A percentile compares a stretch with the other conserved stretches of the same genome.
phyloP scores from a whole-genome alignment of 306 rosid species.

The Crataegus laevigata region DNA sequence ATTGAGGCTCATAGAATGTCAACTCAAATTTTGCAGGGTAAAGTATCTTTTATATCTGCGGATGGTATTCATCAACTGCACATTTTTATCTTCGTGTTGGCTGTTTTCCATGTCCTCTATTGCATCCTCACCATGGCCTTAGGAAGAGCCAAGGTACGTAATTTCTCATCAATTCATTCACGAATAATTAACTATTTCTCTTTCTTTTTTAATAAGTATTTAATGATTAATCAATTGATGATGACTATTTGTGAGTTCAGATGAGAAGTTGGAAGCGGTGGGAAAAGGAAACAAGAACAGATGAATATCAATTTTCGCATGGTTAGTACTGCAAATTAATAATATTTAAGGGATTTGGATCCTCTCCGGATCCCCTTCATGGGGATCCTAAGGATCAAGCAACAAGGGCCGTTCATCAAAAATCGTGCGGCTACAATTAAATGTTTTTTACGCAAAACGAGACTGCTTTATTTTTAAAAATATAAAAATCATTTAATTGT shows the following conservation, averaged over 20 bases:
- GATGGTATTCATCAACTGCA: conserved; percentile 81
- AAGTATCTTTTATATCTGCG: conserved; percentile 54
- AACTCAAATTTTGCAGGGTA: conserved; percentile 31
- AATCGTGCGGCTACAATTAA: no score
- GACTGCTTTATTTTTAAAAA: no score
- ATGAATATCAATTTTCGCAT: conserved; percentile 69
- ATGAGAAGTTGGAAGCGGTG: conserved; percentile 87
- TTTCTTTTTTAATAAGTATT: background rate
- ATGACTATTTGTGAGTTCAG: conserved; percentile 26
- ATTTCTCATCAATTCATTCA: background rate
- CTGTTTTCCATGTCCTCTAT: conserved; percentile 59
- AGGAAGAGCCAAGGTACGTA: conserved; percentile 61
- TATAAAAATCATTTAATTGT: no score
- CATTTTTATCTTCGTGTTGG: conserved; percentile 71
- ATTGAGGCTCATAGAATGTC: background rate
- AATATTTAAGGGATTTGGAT: background rate
- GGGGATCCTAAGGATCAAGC: no score
- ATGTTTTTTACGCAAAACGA: no score
- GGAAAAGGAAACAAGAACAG: conserved; percentile 80
- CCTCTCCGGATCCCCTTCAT: no score
- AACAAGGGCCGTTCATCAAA: no score
- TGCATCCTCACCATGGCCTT: conserved; percentile 65
- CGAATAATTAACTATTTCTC: background rate
- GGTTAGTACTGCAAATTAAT: conserved; percentile 37
- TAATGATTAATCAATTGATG: background rate